Evolutionary conservation across 192 early-diverging fungal genomes (phyloP).

Genomic region (Podila epicladia): DNA sequence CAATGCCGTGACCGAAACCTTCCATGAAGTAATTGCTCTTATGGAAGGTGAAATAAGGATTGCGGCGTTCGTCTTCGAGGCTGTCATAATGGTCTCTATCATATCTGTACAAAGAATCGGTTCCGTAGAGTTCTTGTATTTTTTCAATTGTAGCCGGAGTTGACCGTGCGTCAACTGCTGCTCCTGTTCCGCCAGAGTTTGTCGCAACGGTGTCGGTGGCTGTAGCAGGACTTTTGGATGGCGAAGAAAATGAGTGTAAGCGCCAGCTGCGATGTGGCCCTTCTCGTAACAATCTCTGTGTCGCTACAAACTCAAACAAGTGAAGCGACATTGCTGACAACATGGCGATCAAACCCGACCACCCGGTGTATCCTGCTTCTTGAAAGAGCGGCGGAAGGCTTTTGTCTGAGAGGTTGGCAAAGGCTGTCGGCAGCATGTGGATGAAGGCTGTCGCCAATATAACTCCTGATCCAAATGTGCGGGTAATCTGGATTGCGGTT

Average conservation of each 20-base stretch:
- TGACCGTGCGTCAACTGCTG: too few relatives aligned
- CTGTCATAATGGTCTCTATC: background rate
- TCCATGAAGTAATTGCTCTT: background rate
- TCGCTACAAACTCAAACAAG: slow-evolving; percentile 66
- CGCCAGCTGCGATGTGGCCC: background rate
- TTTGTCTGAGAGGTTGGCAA: slow-evolving; percentile 61
- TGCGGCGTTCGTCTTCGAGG: background rate
- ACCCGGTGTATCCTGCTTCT: slow-evolving; percentile 50
- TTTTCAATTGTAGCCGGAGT: background rate
- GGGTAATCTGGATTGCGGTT: slow-evolving; percentile 39
- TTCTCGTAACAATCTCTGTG: slow-evolving; percentile 7
- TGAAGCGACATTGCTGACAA: slow-evolving; percentile 72
- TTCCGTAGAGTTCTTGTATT: background rate
- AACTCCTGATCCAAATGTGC: slow-evolving; percentile 68
- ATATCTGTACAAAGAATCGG: background rate
- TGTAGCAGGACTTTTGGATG: background rate
- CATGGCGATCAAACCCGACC: slow-evolving; percentile 70
- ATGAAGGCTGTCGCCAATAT: slow-evolving; percentile 82
- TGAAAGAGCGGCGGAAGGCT: slow-evolving; percentile 63
- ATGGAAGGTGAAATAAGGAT: background rate
- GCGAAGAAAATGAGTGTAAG: background rate
- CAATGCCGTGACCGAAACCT: background rate
- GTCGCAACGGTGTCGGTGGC: too few relatives aligned
- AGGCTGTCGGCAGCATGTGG: slow-evolving; percentile 71
- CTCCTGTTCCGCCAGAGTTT: too few relatives aligned